phyloP scores from a whole-genome alignment of 2,329 filamentous ascomycete species.

The Lecanosticta acicola region DNA sequence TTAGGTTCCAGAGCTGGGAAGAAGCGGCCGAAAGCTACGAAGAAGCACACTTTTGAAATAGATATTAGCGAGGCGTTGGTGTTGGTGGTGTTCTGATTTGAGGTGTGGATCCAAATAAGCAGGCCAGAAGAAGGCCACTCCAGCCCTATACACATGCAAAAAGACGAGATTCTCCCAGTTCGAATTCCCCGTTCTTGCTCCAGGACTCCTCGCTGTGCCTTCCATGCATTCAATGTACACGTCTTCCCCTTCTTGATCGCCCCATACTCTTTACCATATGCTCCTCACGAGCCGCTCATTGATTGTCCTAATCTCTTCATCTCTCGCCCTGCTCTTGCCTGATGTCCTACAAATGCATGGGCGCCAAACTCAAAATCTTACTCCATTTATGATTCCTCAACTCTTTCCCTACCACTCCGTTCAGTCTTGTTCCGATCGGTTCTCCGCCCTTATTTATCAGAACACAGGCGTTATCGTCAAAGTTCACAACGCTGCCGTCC shows the following conservation, averaged over 20 bases:
- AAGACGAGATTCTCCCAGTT: background rate
- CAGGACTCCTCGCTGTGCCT: conserved; percentile 11
- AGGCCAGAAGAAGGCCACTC: background rate
- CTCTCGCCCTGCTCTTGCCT: background rate
- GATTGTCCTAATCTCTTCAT: conserved; percentile 1
- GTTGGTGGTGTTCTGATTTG: background rate
- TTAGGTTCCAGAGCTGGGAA: too few relatives aligned
- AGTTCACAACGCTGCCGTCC: conserved; percentile 85
- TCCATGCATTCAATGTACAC: background rate
- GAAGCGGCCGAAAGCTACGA: too few relatives aligned
- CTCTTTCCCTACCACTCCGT: conserved; percentile 82
- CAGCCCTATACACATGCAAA: background rate
- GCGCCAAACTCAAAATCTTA: conserved; percentile 94
- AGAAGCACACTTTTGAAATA: too few relatives aligned
- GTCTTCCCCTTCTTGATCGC: background rate
- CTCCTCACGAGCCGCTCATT: background rate
- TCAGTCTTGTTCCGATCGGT: conserved; percentile 86
- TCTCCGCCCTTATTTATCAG: conserved; percentile 95
- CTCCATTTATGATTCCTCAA: conserved; percentile 92
- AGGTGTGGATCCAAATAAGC: background rate
- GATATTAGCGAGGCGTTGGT: conserved; percentile 13
- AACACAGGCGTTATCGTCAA: conserved; percentile 97
- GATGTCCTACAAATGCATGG: conserved; percentile 63
- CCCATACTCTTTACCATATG: background rate
- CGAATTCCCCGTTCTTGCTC: background rate